Percentiles rank a stretch among this genome's conserved stretches.
Evolutionary conservation across 2,329 filamentous ascomycete species (phyloP).

Genomic region (Capronia epimyces): DNA sequence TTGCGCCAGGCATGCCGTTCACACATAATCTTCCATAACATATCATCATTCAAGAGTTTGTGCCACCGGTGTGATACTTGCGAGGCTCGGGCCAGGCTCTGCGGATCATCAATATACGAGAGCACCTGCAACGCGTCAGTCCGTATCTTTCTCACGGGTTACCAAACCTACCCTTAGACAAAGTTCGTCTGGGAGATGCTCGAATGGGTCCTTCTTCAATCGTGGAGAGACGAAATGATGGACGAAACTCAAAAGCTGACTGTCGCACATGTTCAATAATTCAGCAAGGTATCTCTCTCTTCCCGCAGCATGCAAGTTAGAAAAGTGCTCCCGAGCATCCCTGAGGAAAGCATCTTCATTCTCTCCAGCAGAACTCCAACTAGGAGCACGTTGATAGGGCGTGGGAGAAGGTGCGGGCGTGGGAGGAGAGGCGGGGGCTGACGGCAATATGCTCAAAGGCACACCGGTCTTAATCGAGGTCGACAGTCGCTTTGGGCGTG

Average conservation of each 20-base stretch:
- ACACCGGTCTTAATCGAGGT: constrained; percentile 40
- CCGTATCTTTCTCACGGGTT: neutral
- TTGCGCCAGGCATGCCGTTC: constrained; percentile 85
- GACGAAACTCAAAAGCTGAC: constrained; percentile 90
- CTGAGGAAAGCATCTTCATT: constrained; percentile 79
- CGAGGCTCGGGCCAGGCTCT: constrained; percentile 83
- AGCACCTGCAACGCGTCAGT: constrained; percentile 59
- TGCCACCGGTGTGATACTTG: constrained; percentile 95
- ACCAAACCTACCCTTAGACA: constrained; percentile 67
- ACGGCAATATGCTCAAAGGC: constrained; percentile 57
- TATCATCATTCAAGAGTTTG: constrained; percentile 88
- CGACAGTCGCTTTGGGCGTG: constrained; percentile 25
- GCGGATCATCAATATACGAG: constrained; percentile 94
- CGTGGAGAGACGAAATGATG: constrained; percentile 91
- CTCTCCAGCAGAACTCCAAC: constrained; percentile 46
- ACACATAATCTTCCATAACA: constrained; percentile 96
- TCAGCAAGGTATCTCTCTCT: constrained; percentile 78
- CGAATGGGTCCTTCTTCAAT: constrained; percentile 94
- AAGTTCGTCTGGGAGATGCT: constrained; percentile 82
- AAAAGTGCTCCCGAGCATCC: constrained; percentile 74
- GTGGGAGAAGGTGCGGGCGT: constrained; percentile 64
- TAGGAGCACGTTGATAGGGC: constrained; percentile 55
- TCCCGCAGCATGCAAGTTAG: constrained; percentile 67
- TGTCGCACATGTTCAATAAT: constrained; percentile 88
- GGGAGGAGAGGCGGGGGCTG: constrained; percentile 60